Evolutionary conservation across 768 basidiomycete genomes (phyloP).

Genomic region (Macrolepiota albuminosa): DNA sequence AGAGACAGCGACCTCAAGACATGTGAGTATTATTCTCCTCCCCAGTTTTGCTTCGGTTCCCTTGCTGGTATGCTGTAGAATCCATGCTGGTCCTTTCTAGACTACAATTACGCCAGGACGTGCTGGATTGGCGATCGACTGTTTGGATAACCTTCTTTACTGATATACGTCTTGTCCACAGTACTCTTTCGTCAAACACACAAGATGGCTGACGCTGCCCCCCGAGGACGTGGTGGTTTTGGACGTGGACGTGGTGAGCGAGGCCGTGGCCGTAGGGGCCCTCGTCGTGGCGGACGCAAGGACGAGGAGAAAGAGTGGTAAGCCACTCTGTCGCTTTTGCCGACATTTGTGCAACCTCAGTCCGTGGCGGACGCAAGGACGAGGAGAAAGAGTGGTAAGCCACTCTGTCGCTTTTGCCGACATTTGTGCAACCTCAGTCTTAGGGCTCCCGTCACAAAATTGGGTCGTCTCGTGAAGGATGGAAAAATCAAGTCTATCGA

Average conservation of each 20-base stretch:
- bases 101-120: conserved; percentile 6
- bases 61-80: conserved; percentile 3
- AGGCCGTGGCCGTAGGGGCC: conserved; percentile 83
- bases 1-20: conserved; percentile 34
- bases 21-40: conserved; percentile 28
- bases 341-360: conserved; percentile 6
- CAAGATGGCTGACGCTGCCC: conserved; percentile 76
- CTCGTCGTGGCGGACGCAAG: conserved; percentile 95
- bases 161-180: conserved; percentile 16
- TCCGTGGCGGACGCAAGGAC: conserved; percentile 96
- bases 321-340: conserved; percentile 22
- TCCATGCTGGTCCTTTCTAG: conserved; percentile 9
- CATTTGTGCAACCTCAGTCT: conserved; percentile 7
- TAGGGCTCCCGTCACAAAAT: conserved; percentile 98
- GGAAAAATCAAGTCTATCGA: conserved; percentile 99
- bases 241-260: conserved; percentile 91
- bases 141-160: conserved; percentile 38
- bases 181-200: conserved; percentile 22
- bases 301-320: conserved; percentile 99
- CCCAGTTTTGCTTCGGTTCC: background rate
- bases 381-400: conserved; percentile 98
- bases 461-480: conserved; percentile 98
- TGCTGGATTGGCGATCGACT: conserved; percentile 46
- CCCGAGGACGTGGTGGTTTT: conserved; percentile 67
- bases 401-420: conserved; percentile 16